Conservation (phyloP, 176 grass and related monocot genomes). For the Echinochloa phyllopogon region DNA sequence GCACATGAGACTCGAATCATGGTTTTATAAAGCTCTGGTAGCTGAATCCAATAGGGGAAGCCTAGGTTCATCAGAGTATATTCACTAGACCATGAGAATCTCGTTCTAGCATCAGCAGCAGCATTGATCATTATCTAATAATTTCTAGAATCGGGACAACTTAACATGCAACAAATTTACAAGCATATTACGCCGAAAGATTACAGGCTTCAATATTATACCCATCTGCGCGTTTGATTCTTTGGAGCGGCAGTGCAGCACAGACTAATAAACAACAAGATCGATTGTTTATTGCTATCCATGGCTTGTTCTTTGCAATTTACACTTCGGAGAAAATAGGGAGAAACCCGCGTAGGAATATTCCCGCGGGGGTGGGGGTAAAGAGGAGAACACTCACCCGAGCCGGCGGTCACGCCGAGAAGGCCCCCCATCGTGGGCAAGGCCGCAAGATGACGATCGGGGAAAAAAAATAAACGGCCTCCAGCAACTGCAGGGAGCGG, state of each 20-base stretch:
- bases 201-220: neutral
- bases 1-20: neutral
- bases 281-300: neutral
- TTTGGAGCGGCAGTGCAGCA: neutral
- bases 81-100: neutral
- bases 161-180: neutral
- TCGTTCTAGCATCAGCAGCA: neutral
- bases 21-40: neutral
- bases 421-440: neutral
- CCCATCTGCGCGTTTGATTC: neutral
- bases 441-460: neutral
- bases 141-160: neutral
- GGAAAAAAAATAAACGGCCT: too few relatives aligned
- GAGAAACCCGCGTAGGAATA: neutral
- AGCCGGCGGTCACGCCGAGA: neutral
- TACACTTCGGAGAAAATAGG: neutral
- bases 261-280: neutral
- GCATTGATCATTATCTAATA: neutral
- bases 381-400: neutral
- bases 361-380: too few relatives aligned
- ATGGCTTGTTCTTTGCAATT: neutral
- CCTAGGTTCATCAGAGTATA: neutral
- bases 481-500: too few relatives aligned
- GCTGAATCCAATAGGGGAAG: neutral
- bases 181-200: neutral